Base-by-base conservation (phyloP, 2,329 filamentous ascomycete species). In the Aureobasidium namibiae region DNA sequence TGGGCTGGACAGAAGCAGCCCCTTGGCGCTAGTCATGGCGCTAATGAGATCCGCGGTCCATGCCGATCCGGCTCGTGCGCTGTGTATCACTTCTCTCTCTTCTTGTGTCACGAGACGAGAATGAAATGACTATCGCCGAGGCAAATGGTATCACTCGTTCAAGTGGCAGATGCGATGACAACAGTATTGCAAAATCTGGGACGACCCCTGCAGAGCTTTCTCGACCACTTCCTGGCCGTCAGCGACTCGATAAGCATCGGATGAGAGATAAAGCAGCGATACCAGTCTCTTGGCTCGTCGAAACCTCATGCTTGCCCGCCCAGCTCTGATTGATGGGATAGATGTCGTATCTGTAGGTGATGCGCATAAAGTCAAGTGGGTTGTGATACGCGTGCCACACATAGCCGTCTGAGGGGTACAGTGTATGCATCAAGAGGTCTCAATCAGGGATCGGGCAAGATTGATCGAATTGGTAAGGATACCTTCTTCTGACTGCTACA, bases 281-380 rank as follows among this genome's bases (percentile, higher is more conserved):
- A 52, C 48, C 36, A 42, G 50, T 33, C 36, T 42, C 50, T 54
- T 42, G 50, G 50, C 50, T 54, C 33, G n/a, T 41, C 50, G 13
- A 54, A 14, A 26, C 24, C 50, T 54, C 50, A 54, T 54, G 50
- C 50, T 31, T 42, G 11, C 18, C 38, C 23, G 11, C 36, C 16
- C 26, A 33, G 36, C 50, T 54, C 50, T 54, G 50, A 54, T 54
- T 54, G 50, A 54, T 29, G 50, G 50, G 38, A 16, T 11, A n/a
- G 23, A 16, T 21, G 39, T 26, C 38, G 33, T 54, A 39, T 52
- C 48, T 52, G 48, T 34, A 52, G 9, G 9, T 21, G 41, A 21
- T 42, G 26, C 29, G 50, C 50, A 54, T 33, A 11, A 4, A 54
- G n/a, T 1, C n/a, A 16, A 54, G 31, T 54, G 23, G 31, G 10